Conservation (phyloP, 139 green algal genomes). For the Raphidocelis subcapitata region DNA sequence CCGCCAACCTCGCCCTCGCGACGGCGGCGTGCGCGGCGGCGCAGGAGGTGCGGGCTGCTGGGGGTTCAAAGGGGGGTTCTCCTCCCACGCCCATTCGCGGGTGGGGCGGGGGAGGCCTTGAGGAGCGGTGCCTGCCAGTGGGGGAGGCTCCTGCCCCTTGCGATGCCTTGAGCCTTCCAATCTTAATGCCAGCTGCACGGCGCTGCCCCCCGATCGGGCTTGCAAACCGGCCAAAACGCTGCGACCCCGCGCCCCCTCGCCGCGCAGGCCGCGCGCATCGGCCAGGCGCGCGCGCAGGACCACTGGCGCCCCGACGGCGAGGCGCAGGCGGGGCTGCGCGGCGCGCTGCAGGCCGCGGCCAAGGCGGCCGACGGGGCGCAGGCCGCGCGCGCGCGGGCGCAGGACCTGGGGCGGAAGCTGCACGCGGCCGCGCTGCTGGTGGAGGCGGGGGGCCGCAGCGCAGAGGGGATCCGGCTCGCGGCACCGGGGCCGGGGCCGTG, state of each 20-base stretch:
- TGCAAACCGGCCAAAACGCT: not conserved
- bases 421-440: constrained; percentile 36
- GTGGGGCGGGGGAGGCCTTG: not conserved
- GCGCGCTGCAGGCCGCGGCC: constrained; percentile 17
- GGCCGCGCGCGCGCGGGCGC: constrained; percentile 27
- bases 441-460: constrained; percentile 10
- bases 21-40: constrained; percentile 30
- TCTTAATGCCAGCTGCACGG: not conserved
- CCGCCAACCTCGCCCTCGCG: constrained; percentile 32
- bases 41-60: constrained; percentile 21
- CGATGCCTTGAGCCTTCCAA: not conserved
- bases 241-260: not conserved
- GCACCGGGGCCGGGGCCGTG: not conserved
- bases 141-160: not conserved
- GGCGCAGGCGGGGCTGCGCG: constrained; percentile 34
- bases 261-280: constrained; percentile 28
- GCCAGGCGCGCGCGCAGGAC: not conserved
- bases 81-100: too few relatives aligned
- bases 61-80: too few relatives aligned
- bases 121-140: not conserved
- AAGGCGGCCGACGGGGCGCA: constrained; percentile 35
- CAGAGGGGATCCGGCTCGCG: constrained; percentile 11
- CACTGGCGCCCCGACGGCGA: constrained; percentile 44
- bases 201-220: not conserved
- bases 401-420: constrained; percentile 36